Conservation (phyloP, 176 grass and related monocot genomes). For the Bromus sterilis region DNA sequence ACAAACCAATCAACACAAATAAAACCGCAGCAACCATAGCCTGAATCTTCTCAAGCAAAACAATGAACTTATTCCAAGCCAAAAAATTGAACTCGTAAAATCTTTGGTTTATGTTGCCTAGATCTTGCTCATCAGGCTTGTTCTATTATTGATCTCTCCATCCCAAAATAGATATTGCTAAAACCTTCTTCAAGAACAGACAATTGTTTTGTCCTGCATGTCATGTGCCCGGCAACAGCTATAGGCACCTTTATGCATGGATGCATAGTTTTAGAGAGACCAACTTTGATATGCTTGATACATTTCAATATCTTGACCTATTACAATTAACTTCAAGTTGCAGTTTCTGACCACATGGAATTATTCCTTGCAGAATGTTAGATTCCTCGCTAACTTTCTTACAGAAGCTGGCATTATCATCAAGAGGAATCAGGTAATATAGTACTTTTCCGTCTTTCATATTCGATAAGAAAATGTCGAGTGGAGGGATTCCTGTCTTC, state of each 20-base stretch:
- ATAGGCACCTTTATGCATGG: background rate
- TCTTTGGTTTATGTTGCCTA: background rate
- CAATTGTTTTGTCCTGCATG: background rate
- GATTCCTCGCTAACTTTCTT: conserved; percentile 83
- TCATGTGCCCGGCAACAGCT: background rate
- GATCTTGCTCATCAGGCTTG: background rate
- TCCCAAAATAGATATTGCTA: background rate
- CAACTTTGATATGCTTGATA: conserved; percentile 2
- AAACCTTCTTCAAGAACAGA: background rate
- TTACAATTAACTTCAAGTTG: background rate
- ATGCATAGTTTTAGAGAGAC: background rate
- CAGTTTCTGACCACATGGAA: conserved; percentile 12
- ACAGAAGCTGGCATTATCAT: conserved; percentile 95
- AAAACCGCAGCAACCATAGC: background rate
- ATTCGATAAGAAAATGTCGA: background rate
- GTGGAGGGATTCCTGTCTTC: background rate
- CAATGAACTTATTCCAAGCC: background rate
- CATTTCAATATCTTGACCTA: background rate
- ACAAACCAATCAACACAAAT: background rate
- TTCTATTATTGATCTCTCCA: background rate
- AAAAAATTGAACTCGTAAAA: background rate
- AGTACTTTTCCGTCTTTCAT: background rate
- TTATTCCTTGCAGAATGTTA: conserved; percentile 70
- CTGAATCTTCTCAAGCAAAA: background rate
- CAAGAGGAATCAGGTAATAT: conserved; percentile 80